Percentiles rank a stretch among this genome's conserved stretches.
These are phyloP conservation scores for Hanseniaspora osmophila DNA, from an alignment of 805 yeast genomes.

Conservation along the genomic window DNA sequence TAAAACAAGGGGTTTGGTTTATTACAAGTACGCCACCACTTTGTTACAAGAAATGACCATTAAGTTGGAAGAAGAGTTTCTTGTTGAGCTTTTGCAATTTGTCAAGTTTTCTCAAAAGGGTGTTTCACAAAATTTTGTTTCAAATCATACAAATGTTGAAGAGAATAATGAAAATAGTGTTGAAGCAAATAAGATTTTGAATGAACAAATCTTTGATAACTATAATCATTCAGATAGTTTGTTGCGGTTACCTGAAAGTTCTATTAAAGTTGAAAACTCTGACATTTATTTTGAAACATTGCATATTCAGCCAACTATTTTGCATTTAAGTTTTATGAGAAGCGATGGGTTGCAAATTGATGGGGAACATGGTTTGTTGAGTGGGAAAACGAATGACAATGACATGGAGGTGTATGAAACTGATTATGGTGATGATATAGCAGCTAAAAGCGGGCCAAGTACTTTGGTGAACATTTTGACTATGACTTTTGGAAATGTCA, in stretches of 20 bases:
- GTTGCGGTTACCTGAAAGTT: constrained; percentile 44
- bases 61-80: constrained; percentile 87
- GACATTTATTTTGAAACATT: constrained; percentile 87
- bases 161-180: not conserved
- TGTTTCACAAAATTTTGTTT: constrained; percentile 5
- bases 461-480: constrained; percentile 71
- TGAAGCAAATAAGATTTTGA: not conserved
- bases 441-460: constrained; percentile 28
- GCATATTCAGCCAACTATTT: constrained; percentile 81
- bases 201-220: constrained; percentile 18
- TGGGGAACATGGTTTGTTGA: constrained; percentile 2
- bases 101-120: constrained; percentile 44
- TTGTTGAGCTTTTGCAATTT: constrained; percentile 70
- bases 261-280: constrained; percentile 27
- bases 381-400: constrained; percentile 39
- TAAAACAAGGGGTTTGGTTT: constrained; percentile 77
- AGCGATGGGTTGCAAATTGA: constrained; percentile 36
- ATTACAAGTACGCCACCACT: constrained; percentile 81
- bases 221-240: constrained; percentile 39
- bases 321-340: constrained; percentile 81
- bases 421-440: constrained; percentile 30
- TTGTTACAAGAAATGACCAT: constrained; percentile 81
- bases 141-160: constrained; percentile 12
- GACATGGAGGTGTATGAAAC: not conserved
- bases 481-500: constrained; percentile 93